Percentiles rank a stretch among this genome's conserved stretches.
phyloP scores from a whole-genome alignment of 805 yeast species.

The Sporopachydermia quercuum region DNA sequence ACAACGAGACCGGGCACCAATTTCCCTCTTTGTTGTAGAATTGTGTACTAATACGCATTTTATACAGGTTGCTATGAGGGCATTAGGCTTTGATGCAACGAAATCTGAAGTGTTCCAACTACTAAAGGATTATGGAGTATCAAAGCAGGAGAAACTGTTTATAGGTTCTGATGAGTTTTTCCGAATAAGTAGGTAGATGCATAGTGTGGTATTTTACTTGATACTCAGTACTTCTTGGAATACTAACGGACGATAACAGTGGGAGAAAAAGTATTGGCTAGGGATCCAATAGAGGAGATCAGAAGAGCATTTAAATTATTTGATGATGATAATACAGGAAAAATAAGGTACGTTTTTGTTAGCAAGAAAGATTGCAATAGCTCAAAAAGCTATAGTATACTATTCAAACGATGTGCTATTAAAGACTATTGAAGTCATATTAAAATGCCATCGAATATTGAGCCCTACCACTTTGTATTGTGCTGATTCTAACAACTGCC shows the following conservation, averaged over 20 bases:
- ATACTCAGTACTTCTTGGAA: slow-evolving; percentile 7
- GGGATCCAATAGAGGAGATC: slow-evolving; percentile 91
- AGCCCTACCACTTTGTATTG: too few species aligned
- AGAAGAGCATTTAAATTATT: slow-evolving; percentile 78
- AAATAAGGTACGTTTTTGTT: slow-evolving; percentile 33
- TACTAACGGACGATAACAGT: slow-evolving; percentile 23
- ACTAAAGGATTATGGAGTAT: slow-evolving; percentile 69
- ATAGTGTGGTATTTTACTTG: slow-evolving; percentile 10
- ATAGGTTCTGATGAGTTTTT: slow-evolving; percentile 57
- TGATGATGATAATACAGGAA: slow-evolving; percentile 81
- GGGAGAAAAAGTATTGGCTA: slow-evolving; percentile 64
- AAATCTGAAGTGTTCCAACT: slow-evolving; percentile 71
- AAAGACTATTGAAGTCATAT: background rate
- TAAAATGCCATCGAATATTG: background rate
- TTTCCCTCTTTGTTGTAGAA: too few species aligned
- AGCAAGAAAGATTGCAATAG: too few species aligned
- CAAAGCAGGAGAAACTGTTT: slow-evolving; percentile 52
- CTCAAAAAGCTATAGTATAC: too few species aligned
- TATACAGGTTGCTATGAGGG: slow-evolving; percentile 65
- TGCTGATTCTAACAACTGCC: background rate
- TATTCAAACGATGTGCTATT: background rate
- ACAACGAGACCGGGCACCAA: too few species aligned
- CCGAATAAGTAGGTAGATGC: slow-evolving; percentile 40
- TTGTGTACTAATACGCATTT: too few species aligned
- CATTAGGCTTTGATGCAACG: slow-evolving; percentile 77